Evolutionary conservation across 768 basidiomycete genomes (phyloP), one percentile per base, ranked within the genome.

Genomic region (Trichaptum fuscoviolaceum): DNA sequence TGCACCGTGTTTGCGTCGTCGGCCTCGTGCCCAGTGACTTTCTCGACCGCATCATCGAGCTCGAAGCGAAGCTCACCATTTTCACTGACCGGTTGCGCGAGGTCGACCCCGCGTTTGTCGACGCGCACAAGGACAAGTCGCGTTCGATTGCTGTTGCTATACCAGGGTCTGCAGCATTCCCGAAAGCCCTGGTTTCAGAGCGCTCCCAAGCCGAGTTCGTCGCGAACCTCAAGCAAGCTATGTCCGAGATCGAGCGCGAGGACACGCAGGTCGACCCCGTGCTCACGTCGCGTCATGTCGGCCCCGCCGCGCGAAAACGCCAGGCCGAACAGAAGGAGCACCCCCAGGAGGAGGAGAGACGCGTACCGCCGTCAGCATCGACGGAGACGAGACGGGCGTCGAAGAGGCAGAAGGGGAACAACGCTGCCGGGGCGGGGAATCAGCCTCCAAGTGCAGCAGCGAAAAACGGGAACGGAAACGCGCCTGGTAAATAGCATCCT

Each of bases 31-130:
- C 5, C 69, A 89, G 88, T 65, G 72, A 79, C 62, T 78, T 88
- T 35, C 77, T 87, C 12, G 83, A 87, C 68, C 85, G 87, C 27
- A 87, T 90, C 68, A 78, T 81, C 67, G 88, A 87, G 67, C 80
- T 90, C 30, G 86, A 90, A 72, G 73, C 71, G 30, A 80, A 66
- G 75, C 77, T 62, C 70, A 67, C 66, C 71, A 62, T 65, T 69
- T 62, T 72, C 70, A 71, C 34, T 17, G 59, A 58, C 70, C 25
- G 63, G 12, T 12, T 61, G 65, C 66, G 65, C 69, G 27, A 63
- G 75, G 62, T 71, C 34, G 65, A 62, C 23, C 70, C 73, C 42
- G 42, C 42, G 42, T 52, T 52, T 12, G 42, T 52, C 5, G 42
- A 52, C 42, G 42, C 42, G 42, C 42, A 52, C 42, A 52, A 52